These are phyloP conservation scores for Thecaphora thlaspeos DNA, from an alignment of 1,284 basidiomycete species.

Conservation along the genomic window DNA sequence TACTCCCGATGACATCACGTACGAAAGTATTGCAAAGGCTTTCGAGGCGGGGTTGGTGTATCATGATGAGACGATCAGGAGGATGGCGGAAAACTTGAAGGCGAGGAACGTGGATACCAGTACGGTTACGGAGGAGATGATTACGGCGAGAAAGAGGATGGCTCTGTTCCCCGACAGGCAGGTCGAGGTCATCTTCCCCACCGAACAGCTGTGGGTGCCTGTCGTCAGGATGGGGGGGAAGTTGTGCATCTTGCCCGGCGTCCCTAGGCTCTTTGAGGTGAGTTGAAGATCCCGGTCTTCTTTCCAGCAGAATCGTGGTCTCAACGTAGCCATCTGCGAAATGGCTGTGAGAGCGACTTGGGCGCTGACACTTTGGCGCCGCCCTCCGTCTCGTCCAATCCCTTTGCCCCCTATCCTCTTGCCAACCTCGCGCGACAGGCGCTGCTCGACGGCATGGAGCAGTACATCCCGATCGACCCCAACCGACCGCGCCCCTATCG, in stretches of 20 bases:
- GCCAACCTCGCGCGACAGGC: constrained; percentile 5
- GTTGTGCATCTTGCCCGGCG: constrained; percentile 86
- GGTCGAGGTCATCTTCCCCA: constrained; percentile 48
- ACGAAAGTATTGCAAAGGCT: constrained; percentile 78
- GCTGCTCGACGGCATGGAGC: constrained; percentile 61
- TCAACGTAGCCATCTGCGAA: too few relatives aligned
- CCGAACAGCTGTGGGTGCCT: constrained; percentile 70
- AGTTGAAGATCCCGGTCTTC: too few relatives aligned
- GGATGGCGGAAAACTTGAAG: constrained; percentile 72
- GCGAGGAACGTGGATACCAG: constrained; percentile 65
- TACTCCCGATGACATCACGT: constrained; percentile 68
- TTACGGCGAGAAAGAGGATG: constrained; percentile 49
- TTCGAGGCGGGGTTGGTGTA: constrained; percentile 70
- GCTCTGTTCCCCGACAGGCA: constrained; percentile 44
- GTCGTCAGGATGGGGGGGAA: constrained; percentile 78
- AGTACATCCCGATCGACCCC: constrained; percentile 61
- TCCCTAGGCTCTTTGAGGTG: constrained; percentile 76
- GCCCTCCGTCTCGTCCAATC: background rate
- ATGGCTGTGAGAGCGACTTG: background rate
- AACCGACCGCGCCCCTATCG: constrained; percentile 38
- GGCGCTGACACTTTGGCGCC: background rate
- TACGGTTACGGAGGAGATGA: constrained; percentile 66
- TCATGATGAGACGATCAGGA: constrained; percentile 74
- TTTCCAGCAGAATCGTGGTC: too few relatives aligned
- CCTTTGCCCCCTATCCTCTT: constrained; percentile 1